Percentiles rank a stretch among this genome's conserved stretches.
Evolutionary conservation across 1,284 basidiomycete species (phyloP).

Genomic region (Neolentinus lepideus): DNA sequence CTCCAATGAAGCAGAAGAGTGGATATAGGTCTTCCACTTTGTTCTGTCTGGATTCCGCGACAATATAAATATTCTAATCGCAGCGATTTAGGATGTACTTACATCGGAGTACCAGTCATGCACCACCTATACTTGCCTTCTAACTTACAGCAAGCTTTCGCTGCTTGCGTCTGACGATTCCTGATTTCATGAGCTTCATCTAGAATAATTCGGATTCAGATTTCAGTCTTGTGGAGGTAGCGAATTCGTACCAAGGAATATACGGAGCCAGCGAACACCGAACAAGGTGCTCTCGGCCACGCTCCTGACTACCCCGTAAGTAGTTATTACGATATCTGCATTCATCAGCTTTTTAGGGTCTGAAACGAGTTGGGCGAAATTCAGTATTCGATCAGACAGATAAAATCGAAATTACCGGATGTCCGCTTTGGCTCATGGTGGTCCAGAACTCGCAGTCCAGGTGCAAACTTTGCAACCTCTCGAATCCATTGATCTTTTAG

Average conservation of each 20-base stretch:
- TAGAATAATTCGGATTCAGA: no score
- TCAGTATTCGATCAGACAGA: not conserved
- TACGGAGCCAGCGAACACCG: constrained; percentile 75
- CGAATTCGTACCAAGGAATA: constrained; percentile 67
- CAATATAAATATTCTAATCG: not conserved
- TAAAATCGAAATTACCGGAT: constrained; percentile 38
- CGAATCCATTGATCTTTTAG: constrained; percentile 92
- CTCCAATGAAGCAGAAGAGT: constrained; percentile 82
- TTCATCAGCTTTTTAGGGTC: constrained; percentile 53
- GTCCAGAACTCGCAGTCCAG: constrained; percentile 62
- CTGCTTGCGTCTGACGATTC: constrained; percentile 79
- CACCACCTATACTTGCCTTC: constrained; percentile 83
- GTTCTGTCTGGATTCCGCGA: constrained; percentile 54
- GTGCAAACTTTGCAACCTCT: constrained; percentile 78
- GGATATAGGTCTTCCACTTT: constrained; percentile 87
- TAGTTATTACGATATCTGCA: constrained; percentile 78
- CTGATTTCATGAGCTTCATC: constrained; percentile 99
- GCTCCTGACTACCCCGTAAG: constrained; percentile 74
- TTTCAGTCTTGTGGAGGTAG: no score
- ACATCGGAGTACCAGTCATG: constrained; percentile 87
- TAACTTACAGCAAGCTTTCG: constrained; percentile 77
- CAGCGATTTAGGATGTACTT: constrained; percentile 9
- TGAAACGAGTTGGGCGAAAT: constrained; percentile 19
- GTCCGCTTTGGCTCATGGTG: constrained; percentile 78
- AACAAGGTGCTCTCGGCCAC: constrained; percentile 76